Evolutionary conservation across 768 basidiomycete genomes (phyloP), one percentile per base, ranked within the genome.

Genomic region (Lactarius tabidus): DNA sequence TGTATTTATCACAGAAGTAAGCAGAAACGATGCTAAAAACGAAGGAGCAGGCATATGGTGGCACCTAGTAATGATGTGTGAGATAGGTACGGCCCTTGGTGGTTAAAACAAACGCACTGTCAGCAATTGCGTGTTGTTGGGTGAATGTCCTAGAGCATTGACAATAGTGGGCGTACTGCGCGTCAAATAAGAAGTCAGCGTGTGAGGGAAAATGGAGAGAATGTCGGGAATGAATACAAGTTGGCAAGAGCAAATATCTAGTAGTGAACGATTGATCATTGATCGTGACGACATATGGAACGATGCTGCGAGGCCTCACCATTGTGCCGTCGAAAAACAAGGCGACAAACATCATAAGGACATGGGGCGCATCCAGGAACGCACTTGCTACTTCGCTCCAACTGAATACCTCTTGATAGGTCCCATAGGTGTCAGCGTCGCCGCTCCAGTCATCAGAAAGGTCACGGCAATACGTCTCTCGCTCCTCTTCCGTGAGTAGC

Each of bases 371-470:
- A 41, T 82, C 79, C 31, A 72, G 78, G 68, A 80, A 80, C 0
- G 82, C 79, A 68, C 72, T 76, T 6, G 71, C 63, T n/a, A 87
- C 81, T 71, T 90, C 85, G 12, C 55, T 69, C 86, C 85, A 87
- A 64, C 78, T 82, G 72, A 88, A 86, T 2, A 17, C 33, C 62
- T 86, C 82, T 18, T 67, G 67, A 17, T 78, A 68, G 7, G 79
- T 63, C 60, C 84, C 80, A 59, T 76, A 77, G 60, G 55, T 43
- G 68, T 77, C 69, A 76, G 78, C 65, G 67, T 80, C 55, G 64
- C 73, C 60, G 28, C 62, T 70, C 72, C 57, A 72, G 54, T 54
- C 12, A 57, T 38, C 69, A 71, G 29, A 75, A 67, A 35, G 84
- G 75, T 63, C 84, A 83, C 23, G 69, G 26, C 63, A 67, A 43